Conservation (phyloP, 805 yeast genomes). For the Maudiozyma saulgeensis region DNA sequence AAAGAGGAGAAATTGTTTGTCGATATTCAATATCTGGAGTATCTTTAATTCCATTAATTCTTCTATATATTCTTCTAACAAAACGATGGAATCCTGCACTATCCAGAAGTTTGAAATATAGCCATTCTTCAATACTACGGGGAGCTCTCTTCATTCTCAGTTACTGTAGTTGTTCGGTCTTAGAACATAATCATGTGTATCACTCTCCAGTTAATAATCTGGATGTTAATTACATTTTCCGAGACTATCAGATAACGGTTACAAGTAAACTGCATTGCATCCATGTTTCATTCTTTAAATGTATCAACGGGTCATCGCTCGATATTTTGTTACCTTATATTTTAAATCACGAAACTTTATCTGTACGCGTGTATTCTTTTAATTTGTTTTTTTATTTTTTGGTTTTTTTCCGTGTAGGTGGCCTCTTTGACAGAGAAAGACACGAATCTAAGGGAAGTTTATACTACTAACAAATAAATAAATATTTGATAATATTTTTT, state of each 20-base stretch:
- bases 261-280: no score
- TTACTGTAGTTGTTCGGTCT: background rate
- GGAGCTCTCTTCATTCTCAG: slow-evolving; percentile 18
- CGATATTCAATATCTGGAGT: slow-evolving; percentile 26
- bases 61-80: slow-evolving; percentile 54
- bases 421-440: background rate
- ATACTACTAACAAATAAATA: background rate
- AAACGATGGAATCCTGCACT: slow-evolving; percentile 53
- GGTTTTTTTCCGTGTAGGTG: background rate
- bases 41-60: slow-evolving; percentile 48
- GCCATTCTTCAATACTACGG: slow-evolving; percentile 39
- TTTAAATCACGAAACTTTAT: no score
- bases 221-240: no score
- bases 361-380: no score
- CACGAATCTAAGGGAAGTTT: background rate
- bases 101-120: slow-evolving; percentile 39
- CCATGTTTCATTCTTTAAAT: no score
- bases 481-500: background rate
- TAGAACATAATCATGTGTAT: no score
- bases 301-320: no score
- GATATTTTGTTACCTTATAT: no score
- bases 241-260: no score
- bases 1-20: slow-evolving; percentile 8
- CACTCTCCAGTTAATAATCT: no score
- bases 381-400: no score